Percentiles rank a stretch among this genome's conserved stretches.
phyloP scores from a whole-genome alignment of 306 rosid genomes.

The Fragaria ananassa region DNA sequence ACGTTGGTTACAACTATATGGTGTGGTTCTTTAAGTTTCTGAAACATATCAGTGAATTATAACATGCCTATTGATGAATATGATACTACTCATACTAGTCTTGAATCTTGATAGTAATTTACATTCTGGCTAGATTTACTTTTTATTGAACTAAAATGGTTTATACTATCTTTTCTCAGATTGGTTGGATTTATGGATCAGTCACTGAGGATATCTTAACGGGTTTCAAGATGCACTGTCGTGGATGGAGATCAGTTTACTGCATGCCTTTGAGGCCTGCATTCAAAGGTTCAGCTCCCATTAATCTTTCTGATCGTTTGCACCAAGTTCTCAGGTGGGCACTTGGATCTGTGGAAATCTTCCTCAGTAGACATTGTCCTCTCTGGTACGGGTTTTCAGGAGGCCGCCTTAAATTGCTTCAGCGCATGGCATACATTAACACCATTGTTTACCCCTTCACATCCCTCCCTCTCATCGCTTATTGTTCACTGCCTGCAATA shows the following conservation, averaged over 20 bases:
- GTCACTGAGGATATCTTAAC: conserved; percentile 97
- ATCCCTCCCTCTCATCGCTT: conserved; percentile 89
- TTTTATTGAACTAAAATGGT: not conserved
- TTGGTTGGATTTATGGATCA: conserved; percentile 99
- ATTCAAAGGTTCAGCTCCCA: conserved; percentile 98
- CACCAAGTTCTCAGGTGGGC: conserved; percentile 99
- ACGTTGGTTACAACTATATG: conserved; percentile 8
- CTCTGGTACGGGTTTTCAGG: conserved; percentile 97
- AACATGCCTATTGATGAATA: not conserved
- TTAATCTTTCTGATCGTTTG: conserved; percentile 88
- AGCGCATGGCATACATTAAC: conserved; percentile 88
- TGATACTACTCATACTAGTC: not conserved
- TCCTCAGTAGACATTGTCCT: conserved; percentile 98
- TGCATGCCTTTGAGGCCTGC: conserved; percentile 99
- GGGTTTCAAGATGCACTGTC: conserved; percentile 98
- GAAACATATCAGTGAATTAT: not conserved
- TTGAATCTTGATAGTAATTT: not conserved
- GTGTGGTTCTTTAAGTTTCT: not conserved
- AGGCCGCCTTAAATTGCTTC: conserved; percentile 87
- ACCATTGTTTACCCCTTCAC: conserved; percentile 97
- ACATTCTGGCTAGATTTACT: not conserved
- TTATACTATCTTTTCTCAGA: conserved; percentile 41
- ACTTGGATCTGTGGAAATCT: conserved; percentile 98
- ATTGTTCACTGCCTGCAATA: conserved; percentile 86
- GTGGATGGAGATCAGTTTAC: conserved; percentile 98